Conservation (phyloP, 306 rosid species). For the Astragalus glycyphyllos region DNA sequence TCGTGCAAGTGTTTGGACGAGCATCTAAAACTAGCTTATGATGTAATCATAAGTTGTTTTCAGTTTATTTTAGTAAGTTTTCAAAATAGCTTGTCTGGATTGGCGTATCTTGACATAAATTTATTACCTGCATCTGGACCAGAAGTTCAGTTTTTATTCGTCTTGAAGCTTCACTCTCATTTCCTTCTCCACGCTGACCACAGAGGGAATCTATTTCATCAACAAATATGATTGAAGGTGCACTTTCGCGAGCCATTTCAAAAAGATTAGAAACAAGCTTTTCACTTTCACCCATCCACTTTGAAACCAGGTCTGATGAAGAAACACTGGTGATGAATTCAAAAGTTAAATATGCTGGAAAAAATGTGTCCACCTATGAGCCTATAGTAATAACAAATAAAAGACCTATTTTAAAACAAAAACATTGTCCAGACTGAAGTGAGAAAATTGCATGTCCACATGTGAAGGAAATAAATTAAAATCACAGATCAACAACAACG, state of each 20-base stretch:
- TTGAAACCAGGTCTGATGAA: conserved; percentile 96
- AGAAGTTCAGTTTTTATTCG: conserved; percentile 98
- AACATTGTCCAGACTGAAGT: neutral
- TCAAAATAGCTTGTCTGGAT: neutral
- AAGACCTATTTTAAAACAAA: neutral
- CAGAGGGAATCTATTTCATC: conserved; percentile 99
- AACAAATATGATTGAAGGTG: conserved; percentile 93
- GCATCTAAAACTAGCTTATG: neutral
- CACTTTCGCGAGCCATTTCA: conserved; percentile 99
- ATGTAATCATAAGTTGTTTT: neutral
- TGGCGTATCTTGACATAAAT: conserved; percentile 27
- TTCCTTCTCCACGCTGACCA: conserved; percentile 98
- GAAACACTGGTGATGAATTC: conserved; percentile 67
- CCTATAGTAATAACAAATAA: conserved; percentile 1
- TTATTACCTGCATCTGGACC: conserved; percentile 98
- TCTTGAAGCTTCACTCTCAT: conserved; percentile 99
- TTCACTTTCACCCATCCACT: conserved; percentile 99
- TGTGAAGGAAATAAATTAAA: conserved; percentile 22
- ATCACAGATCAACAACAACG: neutral
- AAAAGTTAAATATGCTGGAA: conserved; percentile 40
- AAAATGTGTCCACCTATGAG: conserved; percentile 26
- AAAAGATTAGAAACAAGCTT: conserved; percentile 96
- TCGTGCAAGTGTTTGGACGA: neutral
- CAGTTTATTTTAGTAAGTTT: neutral
- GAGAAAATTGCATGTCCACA: neutral